Evolutionary conservation across 116 monocot genomes (phyloP).

Genomic region (Papilionanthe hybrid): DNA sequence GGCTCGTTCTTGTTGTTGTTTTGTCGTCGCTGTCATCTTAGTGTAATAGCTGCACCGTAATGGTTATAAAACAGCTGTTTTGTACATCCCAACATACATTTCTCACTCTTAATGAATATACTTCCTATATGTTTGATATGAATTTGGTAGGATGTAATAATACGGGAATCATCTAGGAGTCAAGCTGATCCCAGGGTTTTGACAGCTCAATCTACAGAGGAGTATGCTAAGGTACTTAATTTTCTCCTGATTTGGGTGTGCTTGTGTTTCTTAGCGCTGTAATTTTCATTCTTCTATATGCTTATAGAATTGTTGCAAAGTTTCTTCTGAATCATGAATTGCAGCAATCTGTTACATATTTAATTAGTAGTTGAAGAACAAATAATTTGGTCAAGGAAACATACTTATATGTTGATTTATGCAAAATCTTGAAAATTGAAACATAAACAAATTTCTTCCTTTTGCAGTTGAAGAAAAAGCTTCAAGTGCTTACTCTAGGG

Average conservation of each 20-base stretch:
- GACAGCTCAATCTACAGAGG: constrained; percentile 52
- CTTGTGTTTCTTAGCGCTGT: not conserved
- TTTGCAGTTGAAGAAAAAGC: constrained; percentile 66
- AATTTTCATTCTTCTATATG: not conserved
- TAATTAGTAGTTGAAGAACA: not conserved
- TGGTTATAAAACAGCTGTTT: not conserved
- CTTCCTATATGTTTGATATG: not conserved
- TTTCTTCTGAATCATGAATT: not conserved
- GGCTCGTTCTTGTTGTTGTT: not conserved
- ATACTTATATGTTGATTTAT: not conserved
- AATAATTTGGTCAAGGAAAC: not conserved
- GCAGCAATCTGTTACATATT: constrained; percentile 3
- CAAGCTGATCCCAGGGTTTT: constrained; percentile 67
- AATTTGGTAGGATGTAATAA: constrained; percentile 60
- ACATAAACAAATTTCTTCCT: not conserved
- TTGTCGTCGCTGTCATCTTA: not conserved
- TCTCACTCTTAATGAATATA: not conserved
- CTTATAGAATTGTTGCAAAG: not conserved
- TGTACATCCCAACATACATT: not conserved
- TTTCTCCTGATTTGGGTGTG: not conserved
- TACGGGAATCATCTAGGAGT: constrained; percentile 55
- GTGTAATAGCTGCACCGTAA: not conserved
- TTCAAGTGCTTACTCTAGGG: constrained; percentile 65
- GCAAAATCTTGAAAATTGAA: not conserved
- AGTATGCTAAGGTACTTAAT: constrained; percentile 60